A percentile compares a stretch with the other conserved stretches of the same genome.
Conservation (phyloP, 169 alveolate genomes). For the Blepharisma undulans region DNA sequence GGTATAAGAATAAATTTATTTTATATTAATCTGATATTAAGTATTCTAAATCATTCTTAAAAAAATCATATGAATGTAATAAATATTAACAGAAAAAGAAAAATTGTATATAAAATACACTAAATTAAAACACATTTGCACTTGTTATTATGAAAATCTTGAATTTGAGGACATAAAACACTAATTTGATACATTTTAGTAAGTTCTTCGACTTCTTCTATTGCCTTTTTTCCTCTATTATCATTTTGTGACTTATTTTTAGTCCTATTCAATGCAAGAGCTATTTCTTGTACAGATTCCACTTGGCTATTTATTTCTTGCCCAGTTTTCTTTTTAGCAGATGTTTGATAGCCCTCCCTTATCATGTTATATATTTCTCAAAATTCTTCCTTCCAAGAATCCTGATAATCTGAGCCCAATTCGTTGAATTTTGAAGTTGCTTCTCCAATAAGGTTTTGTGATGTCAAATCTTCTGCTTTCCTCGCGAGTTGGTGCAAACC, state of each 20-base stretch:
- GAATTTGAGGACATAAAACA: neutral
- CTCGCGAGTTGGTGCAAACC: neutral
- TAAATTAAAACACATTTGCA: neutral
- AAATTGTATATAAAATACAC: neutral
- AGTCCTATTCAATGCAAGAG: neutral
- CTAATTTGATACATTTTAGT: neutral
- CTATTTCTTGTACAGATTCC: neutral
- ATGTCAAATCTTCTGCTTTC: neutral
- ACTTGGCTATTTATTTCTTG: neutral
- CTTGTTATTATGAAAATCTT: neutral
- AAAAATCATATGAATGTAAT: no score
- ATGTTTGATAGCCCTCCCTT: neutral
- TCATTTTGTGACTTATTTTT: neutral
- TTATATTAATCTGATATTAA: no score
- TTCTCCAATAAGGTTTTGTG: neutral
- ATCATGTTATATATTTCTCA: neutral
- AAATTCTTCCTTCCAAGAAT: neutral
- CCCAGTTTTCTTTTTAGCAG: neutral
- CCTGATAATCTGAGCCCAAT: neutral
- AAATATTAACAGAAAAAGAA: no score
- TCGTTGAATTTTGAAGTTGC: neutral
- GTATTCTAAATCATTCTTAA: no score
- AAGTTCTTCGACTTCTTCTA: slow-evolving; percentile 11
- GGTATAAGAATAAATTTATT: no score
- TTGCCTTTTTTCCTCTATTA: neutral